Base-by-base conservation (phyloP, 768 basidiomycete species). In the Trametes meyenii region DNA sequence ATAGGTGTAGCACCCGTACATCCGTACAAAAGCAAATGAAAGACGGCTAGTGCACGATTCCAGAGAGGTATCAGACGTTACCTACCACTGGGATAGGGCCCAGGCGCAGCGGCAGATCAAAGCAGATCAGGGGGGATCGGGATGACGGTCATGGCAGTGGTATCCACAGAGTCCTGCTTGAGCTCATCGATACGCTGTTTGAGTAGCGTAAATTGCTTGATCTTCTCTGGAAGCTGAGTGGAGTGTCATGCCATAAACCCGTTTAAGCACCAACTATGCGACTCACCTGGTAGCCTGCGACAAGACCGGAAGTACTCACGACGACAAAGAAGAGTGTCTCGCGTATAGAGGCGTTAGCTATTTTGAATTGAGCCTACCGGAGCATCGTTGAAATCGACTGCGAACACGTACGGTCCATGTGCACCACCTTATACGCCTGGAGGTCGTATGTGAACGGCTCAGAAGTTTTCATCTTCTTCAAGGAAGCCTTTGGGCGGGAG, bases 291-390 rank as follows among this genome's bases (percentile, higher is more conserved):
- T 88, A 87, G n/a, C 78, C 74, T 13, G 85, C 84, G 0, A 93
- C 89, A 8, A 84, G 78, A 0, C 87, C 91, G 0, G 91, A 94
- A 0, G 90, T 91, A 66, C 86, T 88, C 0, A 90, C 89, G 35
- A 89, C 80, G 2, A 88, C 86, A 69, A 85, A 94, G 70, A 95
- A 84, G 0, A 93, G 68, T 0, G 90, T 92, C 68, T 89, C 88
- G 23, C 58, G 46, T 7, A 71, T 63, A 12, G 52, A 21, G 2
- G 54, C 44, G n/a, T 48, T 40, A 1, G 49, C 50, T 58, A 1
- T 13, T 53, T 11, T 3, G 8, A 33, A 33, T 33, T 33, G 29
- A 33, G 29, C 29, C 29, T 33, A 33, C 3, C 4, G 3, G 8
- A 33, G 8, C 29, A 33, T 33, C 29, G 4, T 33, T 33, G 29